These are phyloP conservation scores for Neurospora sublineolata DNA, from an alignment of 495 filamentous ascomycete genomes.

Conservation along the genomic window DNA sequence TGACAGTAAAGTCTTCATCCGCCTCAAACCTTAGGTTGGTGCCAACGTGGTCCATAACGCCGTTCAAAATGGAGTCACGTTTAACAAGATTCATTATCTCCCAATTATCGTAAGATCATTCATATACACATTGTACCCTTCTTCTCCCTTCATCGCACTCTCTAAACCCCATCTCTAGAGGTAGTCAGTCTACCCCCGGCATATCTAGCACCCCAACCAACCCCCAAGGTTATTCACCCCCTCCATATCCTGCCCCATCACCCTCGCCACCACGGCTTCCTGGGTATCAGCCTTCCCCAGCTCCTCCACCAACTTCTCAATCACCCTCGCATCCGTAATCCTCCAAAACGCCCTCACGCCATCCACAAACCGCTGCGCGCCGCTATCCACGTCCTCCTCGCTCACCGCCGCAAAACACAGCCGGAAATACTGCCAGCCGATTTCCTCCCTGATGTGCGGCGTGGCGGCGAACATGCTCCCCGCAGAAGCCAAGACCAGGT, in stretches of 20 bases:
- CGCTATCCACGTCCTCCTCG: conserved; percentile 49
- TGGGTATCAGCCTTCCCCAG: conserved; percentile 1
- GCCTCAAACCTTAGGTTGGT: background rate
- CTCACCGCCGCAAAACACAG: conserved; percentile 78
- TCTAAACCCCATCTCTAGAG: background rate
- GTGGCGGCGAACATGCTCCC: conserved; percentile 62
- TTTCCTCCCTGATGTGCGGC: conserved; percentile 35
- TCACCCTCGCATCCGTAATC: conserved; percentile 50
- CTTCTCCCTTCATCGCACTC: background rate
- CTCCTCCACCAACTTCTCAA: conserved; percentile 40
- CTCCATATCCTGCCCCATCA: background rate
- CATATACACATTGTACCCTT: background rate
- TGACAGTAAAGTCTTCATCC: background rate
- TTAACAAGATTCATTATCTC: background rate
- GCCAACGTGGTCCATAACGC: background rate
- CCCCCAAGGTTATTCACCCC: conserved; percentile 13
- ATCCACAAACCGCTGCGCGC: conserved; percentile 50
- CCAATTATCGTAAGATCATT: background rate
- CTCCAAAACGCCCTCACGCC: conserved; percentile 66
- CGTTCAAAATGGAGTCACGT: background rate
- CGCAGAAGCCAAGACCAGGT: conserved; percentile 49
- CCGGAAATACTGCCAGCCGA: conserved; percentile 57
- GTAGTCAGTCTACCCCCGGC: background rate
- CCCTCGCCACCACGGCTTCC: background rate
- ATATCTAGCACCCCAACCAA: conserved; percentile 24